Evolutionary conservation across 371 early-diverging fungal species (phyloP).

Genomic region (Zancudomyces culisetae): DNA sequence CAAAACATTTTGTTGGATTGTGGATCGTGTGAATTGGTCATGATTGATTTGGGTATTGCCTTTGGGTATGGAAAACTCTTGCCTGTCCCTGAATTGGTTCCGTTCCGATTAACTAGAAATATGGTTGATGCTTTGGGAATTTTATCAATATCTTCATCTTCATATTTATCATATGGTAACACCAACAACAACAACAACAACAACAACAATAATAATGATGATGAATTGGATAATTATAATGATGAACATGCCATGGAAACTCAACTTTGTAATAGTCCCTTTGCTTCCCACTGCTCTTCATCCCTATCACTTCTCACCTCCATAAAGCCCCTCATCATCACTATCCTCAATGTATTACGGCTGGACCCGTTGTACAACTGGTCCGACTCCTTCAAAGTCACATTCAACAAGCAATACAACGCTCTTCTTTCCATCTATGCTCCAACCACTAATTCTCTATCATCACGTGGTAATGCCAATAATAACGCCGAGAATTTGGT

Average conservation of each 20-base stretch:
- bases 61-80: slow-evolving; percentile 86
- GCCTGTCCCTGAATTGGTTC: slow-evolving; percentile 87
- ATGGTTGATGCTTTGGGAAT: slow-evolving; percentile 54
- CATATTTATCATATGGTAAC: slow-evolving; percentile 55
- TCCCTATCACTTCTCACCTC: neutral
- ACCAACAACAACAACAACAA: slow-evolving; percentile 4
- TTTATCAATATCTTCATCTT: slow-evolving; percentile 27
- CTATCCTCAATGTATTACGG: slow-evolving; percentile 78
- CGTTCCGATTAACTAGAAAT: slow-evolving; percentile 89
- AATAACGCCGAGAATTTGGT: neutral
- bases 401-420: neutral
- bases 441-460: neutral
- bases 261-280: neutral
- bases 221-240: too few species aligned
- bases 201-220: neutral
- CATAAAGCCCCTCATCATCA: slow-evolving; percentile 26
- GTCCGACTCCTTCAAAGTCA: slow-evolving; percentile 18
- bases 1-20: slow-evolving; percentile 92
- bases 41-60: slow-evolving; percentile 96
- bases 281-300: neutral
- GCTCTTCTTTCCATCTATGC: neutral
- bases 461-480: neutral
- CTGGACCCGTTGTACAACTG: slow-evolving; percentile 82
- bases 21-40: slow-evolving; percentile 70
- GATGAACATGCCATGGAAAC: too few species aligned